Evolutionary conservation across 1,139 yeast species (phyloP).

Genomic region (Magnusiomyces tetraspermus): DNA sequence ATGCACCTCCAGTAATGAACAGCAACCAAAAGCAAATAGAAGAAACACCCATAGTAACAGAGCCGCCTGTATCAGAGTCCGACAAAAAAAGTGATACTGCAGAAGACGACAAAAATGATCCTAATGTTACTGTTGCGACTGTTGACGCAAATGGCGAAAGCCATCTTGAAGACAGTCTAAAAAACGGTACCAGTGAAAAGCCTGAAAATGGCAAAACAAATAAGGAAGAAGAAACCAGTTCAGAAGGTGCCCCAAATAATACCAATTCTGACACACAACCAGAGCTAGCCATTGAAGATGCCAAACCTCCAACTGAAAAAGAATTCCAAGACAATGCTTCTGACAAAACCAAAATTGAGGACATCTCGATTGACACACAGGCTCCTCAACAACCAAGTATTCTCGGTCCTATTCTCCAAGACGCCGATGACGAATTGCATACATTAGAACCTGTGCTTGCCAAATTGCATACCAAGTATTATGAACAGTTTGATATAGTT

Average conservation of each 20-base stretch:
- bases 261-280: too few species aligned
- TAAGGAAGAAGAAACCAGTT: background rate
- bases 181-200: background rate
- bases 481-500: conserved; percentile 36
- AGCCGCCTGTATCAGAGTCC: background rate
- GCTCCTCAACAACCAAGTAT: too few species aligned
- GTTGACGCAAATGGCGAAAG: background rate
- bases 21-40: background rate
- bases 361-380: background rate
- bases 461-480: conserved; percentile 59
- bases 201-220: conserved; percentile 1
- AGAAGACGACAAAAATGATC: background rate
- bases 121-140: background rate
- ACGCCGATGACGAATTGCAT: conserved; percentile 70
- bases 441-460: conserved; percentile 55
- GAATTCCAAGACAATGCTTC: background rate
- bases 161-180: background rate
- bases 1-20: conserved; percentile 37
- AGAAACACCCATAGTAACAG: background rate
- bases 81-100: background rate
- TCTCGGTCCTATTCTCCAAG: conserved; percentile 45
- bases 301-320: background rate
- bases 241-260: background rate
- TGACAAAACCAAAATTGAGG: background rate
- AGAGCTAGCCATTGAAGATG: too few species aligned